Conservation (phyloP, 306 rosid species). For the Abrus precatorius region DNA sequence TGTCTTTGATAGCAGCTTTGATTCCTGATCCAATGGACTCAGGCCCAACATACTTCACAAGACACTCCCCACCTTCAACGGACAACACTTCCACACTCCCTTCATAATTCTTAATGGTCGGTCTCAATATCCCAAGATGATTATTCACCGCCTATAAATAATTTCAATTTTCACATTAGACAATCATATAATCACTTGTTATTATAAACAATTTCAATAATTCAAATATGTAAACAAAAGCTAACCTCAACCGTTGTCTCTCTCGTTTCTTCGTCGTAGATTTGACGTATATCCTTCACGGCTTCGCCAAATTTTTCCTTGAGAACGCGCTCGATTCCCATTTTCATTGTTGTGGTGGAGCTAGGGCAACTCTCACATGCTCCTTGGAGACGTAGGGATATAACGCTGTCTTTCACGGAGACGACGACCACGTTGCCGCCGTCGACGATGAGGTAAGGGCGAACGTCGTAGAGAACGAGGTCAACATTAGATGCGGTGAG, state of each 20-base stretch:
- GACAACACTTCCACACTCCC: slow-evolving; percentile 88
- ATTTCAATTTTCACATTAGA: too few relatives aligned
- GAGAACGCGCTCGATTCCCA: slow-evolving; percentile 97
- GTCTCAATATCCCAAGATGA: slow-evolving; percentile 87
- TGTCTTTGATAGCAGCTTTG: slow-evolving; percentile 94
- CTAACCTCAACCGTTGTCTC: slow-evolving; percentile 75
- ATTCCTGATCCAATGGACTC: slow-evolving; percentile 92
- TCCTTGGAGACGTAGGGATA: slow-evolving; percentile 91
- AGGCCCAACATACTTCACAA: slow-evolving; percentile 78
- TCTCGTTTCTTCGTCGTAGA: slow-evolving; percentile 57
- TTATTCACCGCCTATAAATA: slow-evolving; percentile 72
- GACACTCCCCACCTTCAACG: slow-evolving; percentile 71
- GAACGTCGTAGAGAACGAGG: slow-evolving; percentile 87
- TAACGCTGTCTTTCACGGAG: slow-evolving; percentile 79
- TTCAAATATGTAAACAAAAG: background rate
- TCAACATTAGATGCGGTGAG: slow-evolving; percentile 80
- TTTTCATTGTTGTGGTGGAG: slow-evolving; percentile 95
- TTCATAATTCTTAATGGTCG: slow-evolving; percentile 89
- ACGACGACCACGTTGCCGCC: slow-evolving; percentile 97
- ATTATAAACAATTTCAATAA: too few relatives aligned
- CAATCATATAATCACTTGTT: too few relatives aligned
- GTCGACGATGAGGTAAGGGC: slow-evolving; percentile 91
- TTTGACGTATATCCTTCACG: slow-evolving; percentile 74
- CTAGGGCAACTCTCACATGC: slow-evolving; percentile 96
- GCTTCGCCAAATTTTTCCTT: slow-evolving; percentile 94